These are phyloP conservation scores for Rhododendron simsii DNA, from an alignment of 148 eudicot genomes.

Conservation along the genomic window DNA sequence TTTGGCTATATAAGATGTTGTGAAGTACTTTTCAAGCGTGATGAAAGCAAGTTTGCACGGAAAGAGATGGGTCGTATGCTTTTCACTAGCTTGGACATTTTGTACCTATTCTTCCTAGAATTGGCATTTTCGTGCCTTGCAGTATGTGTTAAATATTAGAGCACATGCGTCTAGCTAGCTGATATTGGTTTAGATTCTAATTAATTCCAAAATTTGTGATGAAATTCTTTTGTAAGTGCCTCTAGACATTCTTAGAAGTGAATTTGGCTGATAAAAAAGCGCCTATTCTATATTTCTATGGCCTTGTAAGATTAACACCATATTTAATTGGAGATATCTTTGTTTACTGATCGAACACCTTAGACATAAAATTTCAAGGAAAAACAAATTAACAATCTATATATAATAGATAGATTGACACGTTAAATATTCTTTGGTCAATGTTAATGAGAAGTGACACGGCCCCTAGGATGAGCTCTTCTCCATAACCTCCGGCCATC, in stretches of 20 bases:
- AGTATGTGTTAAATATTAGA: not conserved
- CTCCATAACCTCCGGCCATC: too few species aligned
- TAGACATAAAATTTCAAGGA: not conserved
- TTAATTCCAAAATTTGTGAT: too few species aligned
- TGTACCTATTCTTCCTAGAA: too few species aligned
- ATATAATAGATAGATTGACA: not conserved
- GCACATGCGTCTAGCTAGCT: too few species aligned
- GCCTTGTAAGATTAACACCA: not conserved
- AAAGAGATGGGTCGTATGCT: too few species aligned
- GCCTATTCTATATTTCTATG: not conserved
- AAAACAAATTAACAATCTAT: not conserved
- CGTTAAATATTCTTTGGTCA: not conserved
- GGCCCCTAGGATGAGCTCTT: too few species aligned
- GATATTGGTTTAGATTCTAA: too few species aligned
- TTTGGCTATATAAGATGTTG: not conserved
- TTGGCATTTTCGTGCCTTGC: not conserved
- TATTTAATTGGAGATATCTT: not conserved
- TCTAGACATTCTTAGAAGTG: not conserved
- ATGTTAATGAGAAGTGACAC: too few species aligned
- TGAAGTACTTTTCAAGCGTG: not conserved
- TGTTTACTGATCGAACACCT: not conserved
- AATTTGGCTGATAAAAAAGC: not conserved
- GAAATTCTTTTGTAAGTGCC: too few species aligned
- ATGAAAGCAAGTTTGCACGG: not conserved
- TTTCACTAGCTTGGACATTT: too few species aligned